Evolutionary conservation across 2,329 filamentous ascomycete species (phyloP).

Genomic region (Alternaria ventricosa): DNA sequence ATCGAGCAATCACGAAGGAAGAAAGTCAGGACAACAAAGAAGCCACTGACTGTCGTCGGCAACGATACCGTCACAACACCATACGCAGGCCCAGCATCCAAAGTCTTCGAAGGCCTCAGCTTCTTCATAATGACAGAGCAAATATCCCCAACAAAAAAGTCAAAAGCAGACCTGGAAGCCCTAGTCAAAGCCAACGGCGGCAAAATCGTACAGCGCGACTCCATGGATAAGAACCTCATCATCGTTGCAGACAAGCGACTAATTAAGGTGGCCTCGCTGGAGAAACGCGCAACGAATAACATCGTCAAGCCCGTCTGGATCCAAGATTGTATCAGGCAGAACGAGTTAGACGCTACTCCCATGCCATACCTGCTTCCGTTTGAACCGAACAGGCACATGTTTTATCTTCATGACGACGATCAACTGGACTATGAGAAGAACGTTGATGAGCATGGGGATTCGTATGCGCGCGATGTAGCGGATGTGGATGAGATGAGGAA

Average conservation of each 20-base stretch:
- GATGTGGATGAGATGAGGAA: slow-evolving; percentile 65
- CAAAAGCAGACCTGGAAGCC: slow-evolving; percentile 79
- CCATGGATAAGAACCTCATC: slow-evolving; percentile 67
- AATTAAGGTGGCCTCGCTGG: slow-evolving; percentile 82
- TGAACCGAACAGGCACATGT: slow-evolving; percentile 72
- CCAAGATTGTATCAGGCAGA: slow-evolving; percentile 75
- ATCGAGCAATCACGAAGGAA: slow-evolving; percentile 72
- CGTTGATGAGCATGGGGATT: slow-evolving; percentile 81
- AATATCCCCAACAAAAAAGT: slow-evolving; percentile 70
- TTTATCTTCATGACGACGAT: slow-evolving; percentile 68
- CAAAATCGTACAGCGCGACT: slow-evolving; percentile 75
- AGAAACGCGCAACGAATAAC: slow-evolving; percentile 72
- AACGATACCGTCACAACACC: slow-evolving; percentile 57
- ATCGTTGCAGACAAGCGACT: slow-evolving; percentile 79
- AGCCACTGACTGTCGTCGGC: slow-evolving; percentile 76
- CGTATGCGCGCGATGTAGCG: slow-evolving; percentile 75
- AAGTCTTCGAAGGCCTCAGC: slow-evolving; percentile 75
- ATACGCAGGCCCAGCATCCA: slow-evolving; percentile 65
- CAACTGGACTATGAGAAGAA: slow-evolving; percentile 64
- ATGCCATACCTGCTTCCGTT: slow-evolving; percentile 68
- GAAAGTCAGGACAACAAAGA: slow-evolving; percentile 66
- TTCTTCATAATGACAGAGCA: slow-evolving; percentile 88
- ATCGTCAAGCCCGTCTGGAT: slow-evolving; percentile 85
- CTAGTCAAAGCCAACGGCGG: slow-evolving; percentile 86
- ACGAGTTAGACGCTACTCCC: slow-evolving; percentile 60